Base-by-base conservation (phyloP, 192 early-diverging fungal species). In the Oehlia diaphana region DNA sequence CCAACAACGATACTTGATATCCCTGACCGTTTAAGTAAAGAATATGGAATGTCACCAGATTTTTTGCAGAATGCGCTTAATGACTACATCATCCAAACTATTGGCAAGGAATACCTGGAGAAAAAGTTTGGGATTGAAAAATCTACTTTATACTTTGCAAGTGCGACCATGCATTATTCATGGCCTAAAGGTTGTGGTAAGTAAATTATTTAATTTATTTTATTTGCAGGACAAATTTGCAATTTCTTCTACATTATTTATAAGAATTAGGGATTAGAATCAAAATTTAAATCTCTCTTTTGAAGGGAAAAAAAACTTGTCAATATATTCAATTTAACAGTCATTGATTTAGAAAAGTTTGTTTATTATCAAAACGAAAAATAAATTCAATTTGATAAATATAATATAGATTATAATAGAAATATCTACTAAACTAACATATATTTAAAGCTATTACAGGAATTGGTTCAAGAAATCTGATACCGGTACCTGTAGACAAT, bases 171-270 rank as follows among this genome's bases (percentile, higher is more conserved):
- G 26, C 65, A 66, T 66, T 66, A 66, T 35, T 66, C 65, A 13
- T 66, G 65, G 65, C 65, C 65, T 31, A 66, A 66, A 31, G 65
- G 65, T 66, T 66, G 65, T 35, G 65, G 65, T 66, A 28, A 66
- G 65, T 66, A 26, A 21, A 28, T 31, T 66, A 66, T 66, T 31
- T 33, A 12, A 9, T 64, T 31, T 66, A 13, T 28, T 28, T 63
- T 65, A 23, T 65, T 65, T 65, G 9, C 23, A 28, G 5, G 39
- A 42, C 39, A 7, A 42, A 42, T 37, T 3, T 37, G 37, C 37
- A 37, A 37, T 3, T 5, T 5, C 7, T 8, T 42, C 5, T 8
- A 8, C 7, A 42, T 8, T 8, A 0, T 42, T 42, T 42, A 42
- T 42, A 42, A 42, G 6, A 42, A 42, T 42, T 42, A 42, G 6